Evolutionary conservation across 345 rosid genomes (phyloP).

Genomic region (Lumnitzera littorea): DNA sequence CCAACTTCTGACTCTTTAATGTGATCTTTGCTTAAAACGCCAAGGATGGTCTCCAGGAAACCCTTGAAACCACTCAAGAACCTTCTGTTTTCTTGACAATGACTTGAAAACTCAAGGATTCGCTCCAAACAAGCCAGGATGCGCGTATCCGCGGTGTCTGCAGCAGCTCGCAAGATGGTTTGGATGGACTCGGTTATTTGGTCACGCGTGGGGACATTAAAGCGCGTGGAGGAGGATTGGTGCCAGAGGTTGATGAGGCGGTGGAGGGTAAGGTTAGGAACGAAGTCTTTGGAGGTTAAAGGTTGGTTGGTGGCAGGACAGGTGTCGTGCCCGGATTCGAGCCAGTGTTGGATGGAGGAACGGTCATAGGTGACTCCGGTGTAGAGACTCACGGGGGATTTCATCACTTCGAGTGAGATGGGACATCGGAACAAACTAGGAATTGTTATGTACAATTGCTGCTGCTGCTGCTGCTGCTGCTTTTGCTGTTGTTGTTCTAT

Average conservation of each 20-base stretch:
- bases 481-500: neutral
- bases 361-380: slow-evolving; percentile 62
- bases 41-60: slow-evolving; percentile 21
- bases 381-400: slow-evolving; percentile 48
- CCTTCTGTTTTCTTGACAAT: slow-evolving; percentile 26
- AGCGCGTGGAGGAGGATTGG: slow-evolving; percentile 6
- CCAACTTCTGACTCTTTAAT: slow-evolving; percentile 20
- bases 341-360: slow-evolving; percentile 44
- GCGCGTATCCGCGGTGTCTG: slow-evolving; percentile 1
- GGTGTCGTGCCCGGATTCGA: slow-evolving; percentile 45
- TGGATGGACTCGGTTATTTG: too few relatives aligned
- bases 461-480: slow-evolving; percentile 17
- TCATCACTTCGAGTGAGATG: slow-evolving; percentile 48
- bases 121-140: slow-evolving; percentile 10
- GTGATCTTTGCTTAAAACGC: slow-evolving; percentile 11
- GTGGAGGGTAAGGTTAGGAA: slow-evolving; percentile 38
- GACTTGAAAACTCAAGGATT: slow-evolving; percentile 15
- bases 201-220: neutral
- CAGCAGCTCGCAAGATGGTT: neutral
- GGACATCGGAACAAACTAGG: slow-evolving; percentile 49
- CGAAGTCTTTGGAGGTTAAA: slow-evolving; percentile 34
- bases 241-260: slow-evolving; percentile 43
- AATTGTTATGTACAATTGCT: slow-evolving; percentile 34
- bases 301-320: slow-evolving; percentile 54
- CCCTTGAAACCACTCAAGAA: slow-evolving; percentile 24